Percentiles rank a stretch among this genome's conserved stretches.
Evolutionary conservation across 768 basidiomycete genomes (phyloP).

Genomic region (Mycena filopes): DNA sequence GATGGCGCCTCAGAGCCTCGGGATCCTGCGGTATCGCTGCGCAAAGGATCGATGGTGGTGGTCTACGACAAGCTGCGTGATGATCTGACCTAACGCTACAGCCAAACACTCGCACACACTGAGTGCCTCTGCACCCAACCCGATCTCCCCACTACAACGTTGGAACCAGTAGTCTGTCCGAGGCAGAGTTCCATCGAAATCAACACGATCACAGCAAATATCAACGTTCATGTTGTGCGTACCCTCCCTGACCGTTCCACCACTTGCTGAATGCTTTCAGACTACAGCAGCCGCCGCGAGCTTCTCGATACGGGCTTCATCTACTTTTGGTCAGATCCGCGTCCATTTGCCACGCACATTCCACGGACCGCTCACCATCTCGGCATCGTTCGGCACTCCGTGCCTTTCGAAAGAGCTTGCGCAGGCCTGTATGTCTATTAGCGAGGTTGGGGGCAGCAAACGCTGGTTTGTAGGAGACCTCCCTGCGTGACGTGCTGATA

Average conservation of each 20-base stretch:
- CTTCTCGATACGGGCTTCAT: background rate
- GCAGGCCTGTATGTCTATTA: background rate
- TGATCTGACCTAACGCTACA: too few relatives aligned
- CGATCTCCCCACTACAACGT: too few relatives aligned
- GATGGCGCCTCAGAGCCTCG: too few relatives aligned
- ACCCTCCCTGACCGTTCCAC: background rate
- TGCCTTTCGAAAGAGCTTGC: background rate
- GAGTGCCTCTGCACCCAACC: too few relatives aligned
- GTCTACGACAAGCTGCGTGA: too few relatives aligned
- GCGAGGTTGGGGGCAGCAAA: background rate
- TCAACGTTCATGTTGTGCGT: background rate
- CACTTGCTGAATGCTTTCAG: background rate
- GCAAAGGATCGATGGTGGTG: too few relatives aligned
- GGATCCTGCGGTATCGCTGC: too few relatives aligned
- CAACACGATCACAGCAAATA: background rate
- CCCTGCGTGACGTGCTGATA: background rate
- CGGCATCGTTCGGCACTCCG: background rate
- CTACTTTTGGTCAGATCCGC: background rate
- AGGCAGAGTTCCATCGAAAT: background rate
- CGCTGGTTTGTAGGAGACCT: conserved; percentile 13
- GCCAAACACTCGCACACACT: too few relatives aligned
- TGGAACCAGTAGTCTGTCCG: too few relatives aligned
- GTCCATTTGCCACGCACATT: background rate
- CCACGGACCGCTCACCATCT: conserved; percentile 1
- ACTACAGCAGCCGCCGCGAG: background rate